These are phyloP conservation scores for Laburnicola sp. DNA, from an alignment of 2,329 filamentous ascomycete genomes.

Conservation along the genomic window DNA sequence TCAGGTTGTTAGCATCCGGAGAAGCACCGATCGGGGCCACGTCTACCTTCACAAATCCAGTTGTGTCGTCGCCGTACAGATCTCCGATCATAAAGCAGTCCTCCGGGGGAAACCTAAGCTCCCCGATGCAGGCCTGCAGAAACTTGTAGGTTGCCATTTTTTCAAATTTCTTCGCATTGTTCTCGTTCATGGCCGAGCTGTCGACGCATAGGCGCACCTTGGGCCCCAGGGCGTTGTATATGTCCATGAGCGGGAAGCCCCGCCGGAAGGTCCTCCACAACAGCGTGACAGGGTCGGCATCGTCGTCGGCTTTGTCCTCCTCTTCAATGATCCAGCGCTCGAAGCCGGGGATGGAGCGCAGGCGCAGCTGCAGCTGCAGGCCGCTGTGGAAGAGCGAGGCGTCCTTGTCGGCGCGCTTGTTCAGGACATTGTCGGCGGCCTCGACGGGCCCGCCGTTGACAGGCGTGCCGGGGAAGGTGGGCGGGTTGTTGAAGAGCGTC, in stretches of 20 bases:
- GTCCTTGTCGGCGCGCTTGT: conserved; percentile 89
- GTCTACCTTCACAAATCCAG: conserved; percentile 87
- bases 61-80: conserved; percentile 90
- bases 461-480: conserved; percentile 42
- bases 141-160: conserved; percentile 93
- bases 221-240: conserved; percentile 85
- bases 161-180: conserved; percentile 65
- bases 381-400: conserved; percentile 95
- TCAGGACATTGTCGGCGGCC: conserved; percentile 92
- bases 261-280: conserved; percentile 85
- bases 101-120: conserved; percentile 74
- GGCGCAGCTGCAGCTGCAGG: conserved; percentile 76
- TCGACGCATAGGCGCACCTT: conserved; percentile 69
- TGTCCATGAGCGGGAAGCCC: conserved; percentile 80
- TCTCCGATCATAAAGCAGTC: conserved; percentile 93
- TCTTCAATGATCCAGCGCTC: conserved; percentile 73
- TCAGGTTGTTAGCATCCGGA: conserved; percentile 14
- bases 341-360: conserved; percentile 83
- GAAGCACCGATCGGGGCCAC: neutral
- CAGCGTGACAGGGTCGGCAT: conserved; percentile 82
- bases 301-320: conserved; percentile 66
- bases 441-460: conserved; percentile 65
- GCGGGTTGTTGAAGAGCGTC: conserved; percentile 48
- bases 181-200: conserved; percentile 63
- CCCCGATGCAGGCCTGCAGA: conserved; percentile 81